Evolutionary conservation across 129 eudicot species (phyloP).

Genomic region (Silybum marianum): DNA sequence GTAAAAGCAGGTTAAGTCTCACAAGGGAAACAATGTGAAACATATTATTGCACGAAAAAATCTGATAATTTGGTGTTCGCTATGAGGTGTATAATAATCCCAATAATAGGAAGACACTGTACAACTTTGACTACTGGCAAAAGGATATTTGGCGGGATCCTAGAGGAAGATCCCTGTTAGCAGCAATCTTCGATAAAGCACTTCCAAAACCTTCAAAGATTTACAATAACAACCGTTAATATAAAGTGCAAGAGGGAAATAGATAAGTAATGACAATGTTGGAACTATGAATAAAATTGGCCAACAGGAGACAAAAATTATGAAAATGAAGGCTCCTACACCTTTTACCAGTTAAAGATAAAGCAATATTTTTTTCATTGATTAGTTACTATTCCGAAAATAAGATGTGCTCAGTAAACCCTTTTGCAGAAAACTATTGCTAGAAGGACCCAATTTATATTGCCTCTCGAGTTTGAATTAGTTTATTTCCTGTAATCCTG

Average conservation of each 20-base stretch:
- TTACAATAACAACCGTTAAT: conserved; percentile 19
- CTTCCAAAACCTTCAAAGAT: conserved; percentile 84
- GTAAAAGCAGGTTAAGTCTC: conserved; percentile 60
- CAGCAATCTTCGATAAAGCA: conserved; percentile 78
- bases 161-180: conserved; percentile 71
- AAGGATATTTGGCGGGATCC: conserved; percentile 99
- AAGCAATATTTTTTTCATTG: background rate
- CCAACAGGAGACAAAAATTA: background rate
- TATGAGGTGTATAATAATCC: conserved; percentile 7
- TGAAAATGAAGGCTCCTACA: background rate
- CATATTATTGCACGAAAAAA: conserved; percentile 4
- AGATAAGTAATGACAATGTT: background rate
- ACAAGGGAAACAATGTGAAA: conserved; percentile 40
- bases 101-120: background rate
- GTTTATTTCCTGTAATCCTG: background rate
- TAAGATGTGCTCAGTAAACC: background rate
- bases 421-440: background rate
- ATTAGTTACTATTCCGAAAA: background rate
- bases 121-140: conserved; percentile 18
- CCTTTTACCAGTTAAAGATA: background rate
- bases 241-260: background rate
- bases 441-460: background rate
- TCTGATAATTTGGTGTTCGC: background rate
- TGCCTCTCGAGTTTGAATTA: background rate
- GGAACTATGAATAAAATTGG: background rate